Conservation (phyloP, 768 basidiomycete species). For the Russula vinacea region DNA sequence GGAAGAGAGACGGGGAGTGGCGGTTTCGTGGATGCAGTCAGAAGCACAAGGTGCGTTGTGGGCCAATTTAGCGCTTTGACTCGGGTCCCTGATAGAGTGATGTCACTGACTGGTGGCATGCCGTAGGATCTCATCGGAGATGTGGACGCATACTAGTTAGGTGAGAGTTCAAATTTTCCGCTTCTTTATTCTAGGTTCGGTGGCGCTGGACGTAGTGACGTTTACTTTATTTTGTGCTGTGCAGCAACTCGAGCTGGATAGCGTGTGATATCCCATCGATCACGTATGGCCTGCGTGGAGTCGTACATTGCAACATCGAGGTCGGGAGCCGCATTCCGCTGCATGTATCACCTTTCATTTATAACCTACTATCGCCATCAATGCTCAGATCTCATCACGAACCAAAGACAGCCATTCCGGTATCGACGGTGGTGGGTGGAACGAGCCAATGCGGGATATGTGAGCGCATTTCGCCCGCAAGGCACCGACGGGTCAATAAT, state of each 20-base stretch:
- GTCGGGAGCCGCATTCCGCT: slow-evolving; percentile 37
- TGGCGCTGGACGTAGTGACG: slow-evolving; percentile 1
- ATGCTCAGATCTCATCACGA: slow-evolving; percentile 58
- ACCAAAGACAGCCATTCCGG: slow-evolving; percentile 84
- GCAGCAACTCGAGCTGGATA: slow-evolving; percentile 95
- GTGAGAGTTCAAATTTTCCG: slow-evolving; percentile 37
- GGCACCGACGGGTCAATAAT: not conserved
- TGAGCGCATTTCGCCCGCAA: slow-evolving; percentile 36
- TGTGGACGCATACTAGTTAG: slow-evolving; percentile 90
- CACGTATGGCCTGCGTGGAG: slow-evolving; percentile 92
- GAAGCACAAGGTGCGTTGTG: slow-evolving; percentile 59
- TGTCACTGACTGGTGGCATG: not conserved
- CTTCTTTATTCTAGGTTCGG: not conserved
- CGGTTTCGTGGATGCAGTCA: slow-evolving; percentile 80
- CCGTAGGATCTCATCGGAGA: slow-evolving; percentile 72
- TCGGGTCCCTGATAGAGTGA: not conserved
- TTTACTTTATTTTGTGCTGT: not conserved
- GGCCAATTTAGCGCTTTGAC: not conserved
- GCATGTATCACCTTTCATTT: not conserved
- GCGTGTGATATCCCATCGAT: slow-evolving; percentile 89
- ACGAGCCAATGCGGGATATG: slow-evolving; percentile 95
- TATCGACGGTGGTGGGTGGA: slow-evolving; percentile 83
- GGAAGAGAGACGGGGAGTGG: slow-evolving; percentile 90
- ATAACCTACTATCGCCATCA: not conserved
- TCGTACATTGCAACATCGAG: slow-evolving; percentile 82